Percentiles rank a stretch among this genome's conserved stretches.
phyloP scores from a whole-genome alignment of 371 early-diverging fungal genomes.

The Apophysomyces ossiformis region DNA sequence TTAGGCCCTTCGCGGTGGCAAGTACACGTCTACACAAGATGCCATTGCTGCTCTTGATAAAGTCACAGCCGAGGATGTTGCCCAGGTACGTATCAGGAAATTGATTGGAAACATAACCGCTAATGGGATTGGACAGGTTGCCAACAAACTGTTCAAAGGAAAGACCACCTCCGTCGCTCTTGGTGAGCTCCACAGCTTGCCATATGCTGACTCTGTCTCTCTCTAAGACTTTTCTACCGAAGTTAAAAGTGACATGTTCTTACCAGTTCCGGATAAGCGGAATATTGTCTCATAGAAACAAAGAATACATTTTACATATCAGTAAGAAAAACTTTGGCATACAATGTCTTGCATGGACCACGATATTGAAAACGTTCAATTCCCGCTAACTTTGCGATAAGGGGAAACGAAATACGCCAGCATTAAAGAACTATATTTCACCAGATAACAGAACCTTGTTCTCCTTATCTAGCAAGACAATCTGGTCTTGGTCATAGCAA shows the following conservation, averaged over 20 bases:
- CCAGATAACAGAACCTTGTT: too few relatives aligned
- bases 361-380: too few relatives aligned
- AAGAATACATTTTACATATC: slow-evolving; percentile 10
- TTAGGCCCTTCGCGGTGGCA: slow-evolving; percentile 54
- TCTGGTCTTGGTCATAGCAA: too few relatives aligned
- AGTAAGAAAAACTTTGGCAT: neutral
- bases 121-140: slow-evolving; percentile 46
- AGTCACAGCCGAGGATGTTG: slow-evolving; percentile 68
- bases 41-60: slow-evolving; percentile 61
- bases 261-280: slow-evolving; percentile 4
- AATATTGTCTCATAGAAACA: slow-evolving; percentile 10
- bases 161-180: slow-evolving; percentile 84
- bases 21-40: slow-evolving; percentile 52
- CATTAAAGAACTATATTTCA: too few relatives aligned
- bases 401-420: too few relatives aligned
- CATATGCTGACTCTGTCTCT: slow-evolving; percentile 85
- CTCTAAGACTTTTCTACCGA: slow-evolving; percentile 35
- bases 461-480: too few relatives aligned
- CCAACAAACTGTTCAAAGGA: slow-evolving; percentile 68
- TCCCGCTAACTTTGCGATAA: too few relatives aligned
- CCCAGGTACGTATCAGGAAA: slow-evolving; percentile 48
- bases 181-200: slow-evolving; percentile 78
- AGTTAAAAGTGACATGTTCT: slow-evolving; percentile 4
- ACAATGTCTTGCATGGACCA: neutral
- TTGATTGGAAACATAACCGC: neutral